phyloP scores from a whole-genome alignment of 176 grass and related monocot species.

The Cenchrus fungigraminus region DNA sequence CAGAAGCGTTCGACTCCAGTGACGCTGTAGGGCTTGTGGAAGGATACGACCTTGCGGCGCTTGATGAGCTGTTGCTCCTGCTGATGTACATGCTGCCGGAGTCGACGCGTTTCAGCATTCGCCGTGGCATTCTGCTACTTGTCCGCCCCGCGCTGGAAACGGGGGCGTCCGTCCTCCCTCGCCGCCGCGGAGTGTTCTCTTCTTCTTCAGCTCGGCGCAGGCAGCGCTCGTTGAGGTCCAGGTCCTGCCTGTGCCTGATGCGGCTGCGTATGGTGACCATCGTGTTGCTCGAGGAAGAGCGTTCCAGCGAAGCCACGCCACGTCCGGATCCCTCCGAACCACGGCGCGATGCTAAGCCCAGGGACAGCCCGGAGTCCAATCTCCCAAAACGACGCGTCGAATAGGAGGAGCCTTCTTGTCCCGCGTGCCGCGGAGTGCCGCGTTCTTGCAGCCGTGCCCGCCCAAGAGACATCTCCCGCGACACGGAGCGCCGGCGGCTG shows the following conservation, averaged over 20 bases:
- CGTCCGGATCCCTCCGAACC: neutral
- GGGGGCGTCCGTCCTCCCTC: neutral
- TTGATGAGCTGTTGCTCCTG: neutral
- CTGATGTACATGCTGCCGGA: conserved; percentile 22
- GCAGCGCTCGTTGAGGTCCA: neutral
- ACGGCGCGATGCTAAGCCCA: neutral
- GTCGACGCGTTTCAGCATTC: neutral
- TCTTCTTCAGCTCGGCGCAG: conserved; percentile 1
- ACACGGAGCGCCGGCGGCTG: neutral
- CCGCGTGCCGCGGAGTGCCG: neutral
- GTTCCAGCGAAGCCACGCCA: neutral
- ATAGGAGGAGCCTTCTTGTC: neutral
- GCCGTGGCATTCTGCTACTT: conserved; percentile 9
- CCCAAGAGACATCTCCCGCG: conserved; percentile 4
- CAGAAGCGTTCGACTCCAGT: neutral
- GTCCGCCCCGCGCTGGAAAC: neutral
- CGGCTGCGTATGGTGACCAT: conserved; percentile 28
- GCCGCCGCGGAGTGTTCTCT: neutral
- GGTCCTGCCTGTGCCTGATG: neutral
- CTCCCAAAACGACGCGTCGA: neutral
- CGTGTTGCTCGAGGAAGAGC: conserved; percentile 30
- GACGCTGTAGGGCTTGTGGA: neutral
- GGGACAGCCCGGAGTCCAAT: neutral
- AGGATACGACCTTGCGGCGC: neutral
- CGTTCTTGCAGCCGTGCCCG: neutral